Base-by-base conservation (phyloP, 169 alveolate genomes). In the Plasmodium adleri region DNA sequence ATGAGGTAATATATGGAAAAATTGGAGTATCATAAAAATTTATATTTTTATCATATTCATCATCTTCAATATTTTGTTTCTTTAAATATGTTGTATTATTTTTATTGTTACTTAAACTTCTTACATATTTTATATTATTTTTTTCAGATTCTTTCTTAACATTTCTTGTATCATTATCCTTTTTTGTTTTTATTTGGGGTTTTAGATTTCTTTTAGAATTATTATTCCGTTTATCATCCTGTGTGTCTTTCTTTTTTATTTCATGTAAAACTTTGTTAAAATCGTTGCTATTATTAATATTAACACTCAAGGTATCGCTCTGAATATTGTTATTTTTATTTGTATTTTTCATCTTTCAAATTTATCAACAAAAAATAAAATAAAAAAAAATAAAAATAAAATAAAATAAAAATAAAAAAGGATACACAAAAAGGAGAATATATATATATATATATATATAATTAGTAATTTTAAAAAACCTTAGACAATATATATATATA, bases 231-330 rank as follows among this genome's bases (percentile, higher is more conserved):
- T 54, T 80, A 54, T 68, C 90, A 50, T 6, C 22, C n/a, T 67
- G 62, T 9, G 43, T 8, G 24, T 80, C 67, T 68, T 80, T 67
- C 56, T 43, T 26, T 60, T 80, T 80, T 67, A 80, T 80, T 80
- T 80, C 90, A 58, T 67, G 52, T 54, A 80, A 59, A 24, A 80
- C 60, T 68, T 28, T 22, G 64, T 52, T 49, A 80, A 80, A 80
- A 15, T 80, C 90, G 17, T 80, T 80, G 39, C 90, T 80, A 52
- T 68, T 68, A 60, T 80, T 80, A 63, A 80, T 67, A 39, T 80
- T 68, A 22, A 80, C 74, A 13, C 83, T n/a, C 50, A 67, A n/a
- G 72, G 54, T 47, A 58, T 80, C 83, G 20, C 17, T 67, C 20
- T 80, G 73, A 12, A 47, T 52, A 45, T 68, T 47, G 58, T 15